Base-by-base conservation (phyloP, 768 basidiomycete species). In the Coprinopsis strossmayeri region DNA sequence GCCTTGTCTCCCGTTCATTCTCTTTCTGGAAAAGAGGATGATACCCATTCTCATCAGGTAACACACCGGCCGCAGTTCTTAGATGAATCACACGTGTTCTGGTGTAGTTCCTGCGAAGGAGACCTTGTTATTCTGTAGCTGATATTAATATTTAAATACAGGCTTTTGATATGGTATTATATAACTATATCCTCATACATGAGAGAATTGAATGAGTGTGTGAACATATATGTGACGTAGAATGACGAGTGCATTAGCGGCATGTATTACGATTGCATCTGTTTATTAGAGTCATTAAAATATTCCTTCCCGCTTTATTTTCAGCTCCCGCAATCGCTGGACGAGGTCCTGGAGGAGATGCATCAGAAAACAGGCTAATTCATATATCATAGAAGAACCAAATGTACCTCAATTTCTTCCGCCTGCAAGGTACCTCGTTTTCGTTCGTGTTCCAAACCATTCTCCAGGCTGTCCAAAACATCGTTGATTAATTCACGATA, bases 21-120 rank as follows among this genome's bases (percentile, higher is more conserved):
- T 26, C 57, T 60, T 56, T 54, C 61, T 55, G 47, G 52, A 10
- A 27, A 39, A 20, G 48, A 49, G 43, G 49, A 50, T n/a, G 38
- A 39, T 56, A 62, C 41, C 56, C 49, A 45, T 21, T 18, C 54
- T 25, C 59, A 58, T 23, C 59, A 59, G 50, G 58, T 63, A 40
- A 50, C 55, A 25, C 65, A 67, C 53, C 79, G 83, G 45, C 74
- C 85, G 2, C 87, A 89, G 59, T 91, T 91, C 60, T 68, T 91
- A 68, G 90, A 92, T 57, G 89, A 91, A 56, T 81, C 88, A 23
- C 89, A 91, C 61, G 79, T 92, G 15, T 91, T 92, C 67, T 92
- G 90, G 88, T 92, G 89, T 67, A 76, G 81, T 59, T 79, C 85
- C 17, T 92, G 89, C 71, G 72, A 69, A 42, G 89, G 89, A 40